Base-by-base conservation (phyloP, 225 moss, liverwort and hornwort genomes). In the Anthoceros angustus region DNA sequence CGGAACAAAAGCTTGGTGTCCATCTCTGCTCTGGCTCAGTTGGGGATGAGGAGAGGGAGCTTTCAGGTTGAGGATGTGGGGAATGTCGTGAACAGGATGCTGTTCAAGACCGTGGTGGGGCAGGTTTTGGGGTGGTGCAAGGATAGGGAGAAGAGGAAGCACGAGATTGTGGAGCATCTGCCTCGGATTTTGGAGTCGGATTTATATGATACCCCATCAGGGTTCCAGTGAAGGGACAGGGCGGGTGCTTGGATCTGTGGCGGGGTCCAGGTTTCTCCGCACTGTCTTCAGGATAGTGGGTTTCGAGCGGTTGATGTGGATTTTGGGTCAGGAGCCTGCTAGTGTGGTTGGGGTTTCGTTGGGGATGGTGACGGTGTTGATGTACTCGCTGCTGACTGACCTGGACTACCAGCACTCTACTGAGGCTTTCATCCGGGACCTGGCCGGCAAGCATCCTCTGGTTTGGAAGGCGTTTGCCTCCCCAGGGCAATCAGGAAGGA, bases 391-490 rank as follows among this genome's bases (percentile, higher is more conserved):
- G n/a, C 18, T 9, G 23, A 55, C 55, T 4, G 55, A 55, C 4
- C 6, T 18, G 10, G 14, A 15, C n/a, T 20, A 9, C 23, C 55
- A 55, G 55, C 5, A 8, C 7, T 18, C n/a, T 23, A 55, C 55
- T 23, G 55, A 55, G 55, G 18, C 55, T 6, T 55, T 55, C 14
- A 18, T 55, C 18, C 5, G 1, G 0, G 55, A 55, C 1, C 55
- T 55, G 23, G n/a, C 8, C 14, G 55, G 23, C 14, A 23, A 55
- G 55, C 55, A 55, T 55, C 55, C 55, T 15, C n/a, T 55, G 55
- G n/a, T 23, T 55, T 55, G 55, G 55, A 18, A 18, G 55, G 55
- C 55, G 7, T 55, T 55, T 55, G n/a, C 55, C 55, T 55, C 55
- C 7, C 55, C 55, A 55, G 55, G 5, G 55, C 55, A 7, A 55